Conservation (phyloP, 2,329 filamentous ascomycete genomes). For the Phoma herbarum region DNA sequence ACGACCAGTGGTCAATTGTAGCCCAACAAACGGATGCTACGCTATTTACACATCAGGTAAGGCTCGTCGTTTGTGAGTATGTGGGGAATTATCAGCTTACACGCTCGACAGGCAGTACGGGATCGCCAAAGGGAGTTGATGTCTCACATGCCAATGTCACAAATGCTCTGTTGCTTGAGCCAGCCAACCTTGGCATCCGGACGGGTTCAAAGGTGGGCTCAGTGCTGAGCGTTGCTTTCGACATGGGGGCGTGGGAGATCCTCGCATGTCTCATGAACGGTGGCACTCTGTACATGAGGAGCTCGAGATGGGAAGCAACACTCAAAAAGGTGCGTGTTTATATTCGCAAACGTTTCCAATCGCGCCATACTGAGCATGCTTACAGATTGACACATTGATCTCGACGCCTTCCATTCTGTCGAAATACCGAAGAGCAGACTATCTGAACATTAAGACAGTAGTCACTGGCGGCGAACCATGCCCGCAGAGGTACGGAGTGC, state of each 20-base stretch:
- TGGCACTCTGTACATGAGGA: slow-evolving; percentile 64
- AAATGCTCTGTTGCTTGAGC: slow-evolving; percentile 62
- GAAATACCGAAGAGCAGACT: slow-evolving; percentile 58
- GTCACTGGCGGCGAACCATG: slow-evolving; percentile 66
- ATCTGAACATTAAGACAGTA: slow-evolving; percentile 62
- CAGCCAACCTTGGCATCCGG: slow-evolving; percentile 61
- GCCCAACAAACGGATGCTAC: slow-evolving; percentile 42
- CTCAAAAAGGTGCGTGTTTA: slow-evolving; percentile 54
- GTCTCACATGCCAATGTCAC: slow-evolving; percentile 64
- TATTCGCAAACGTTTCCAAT: not conserved
- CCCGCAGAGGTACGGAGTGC: slow-evolving; percentile 50
- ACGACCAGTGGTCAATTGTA: slow-evolving; percentile 30
- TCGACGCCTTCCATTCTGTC: slow-evolving; percentile 65
- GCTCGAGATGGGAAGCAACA: slow-evolving; percentile 59
- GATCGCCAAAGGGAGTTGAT: slow-evolving; percentile 67
- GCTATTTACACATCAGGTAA: slow-evolving; percentile 63
- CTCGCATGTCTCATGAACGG: slow-evolving; percentile 66
- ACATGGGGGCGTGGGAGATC: slow-evolving; percentile 72
- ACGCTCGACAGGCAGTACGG: slow-evolving; percentile 57
- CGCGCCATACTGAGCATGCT: slow-evolving; percentile 12
- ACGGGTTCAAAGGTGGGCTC: slow-evolving; percentile 63
- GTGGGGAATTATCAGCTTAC: slow-evolving; percentile 10
- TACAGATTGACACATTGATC: slow-evolving; percentile 62
- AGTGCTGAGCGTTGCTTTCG: slow-evolving; percentile 67
- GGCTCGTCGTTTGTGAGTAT: not conserved